Evolutionary conservation across 2,329 filamentous ascomycete genomes (phyloP).

Genomic region (Aspergillus sp.): DNA sequence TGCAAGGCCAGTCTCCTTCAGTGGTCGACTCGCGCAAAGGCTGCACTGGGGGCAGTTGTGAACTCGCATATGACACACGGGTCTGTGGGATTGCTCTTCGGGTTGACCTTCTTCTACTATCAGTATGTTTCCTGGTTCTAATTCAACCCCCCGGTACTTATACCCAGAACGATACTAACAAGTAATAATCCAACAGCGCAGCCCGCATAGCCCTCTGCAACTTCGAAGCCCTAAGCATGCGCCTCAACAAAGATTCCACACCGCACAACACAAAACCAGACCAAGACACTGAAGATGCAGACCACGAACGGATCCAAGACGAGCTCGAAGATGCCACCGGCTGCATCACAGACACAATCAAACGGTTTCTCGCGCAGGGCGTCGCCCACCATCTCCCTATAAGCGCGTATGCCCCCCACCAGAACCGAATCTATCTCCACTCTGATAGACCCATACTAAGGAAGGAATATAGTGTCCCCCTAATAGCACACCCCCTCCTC

Average conservation of each 20-base stretch:
- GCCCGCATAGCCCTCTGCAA: conserved; percentile 6
- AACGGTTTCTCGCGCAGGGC: conserved; percentile 5
- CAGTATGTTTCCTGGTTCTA: conserved; percentile 1
- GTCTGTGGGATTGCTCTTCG: conserved; percentile 4
- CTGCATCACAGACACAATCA: conserved; percentile 6
- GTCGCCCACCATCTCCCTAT: conserved; percentile 4
- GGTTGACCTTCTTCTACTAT: conserved; percentile 4
- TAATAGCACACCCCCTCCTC: conserved; percentile 4
- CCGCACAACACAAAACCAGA: not conserved
- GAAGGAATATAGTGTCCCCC: conserved; percentile 2
- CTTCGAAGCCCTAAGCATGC: conserved; percentile 4
- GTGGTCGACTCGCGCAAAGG: conserved; percentile 6
- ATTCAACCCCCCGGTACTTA: no score
- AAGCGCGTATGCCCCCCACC: not conserved
- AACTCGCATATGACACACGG: not conserved
- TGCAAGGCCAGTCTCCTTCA: not conserved
- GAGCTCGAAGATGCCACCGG: conserved; percentile 4
- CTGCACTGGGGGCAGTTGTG: not conserved
- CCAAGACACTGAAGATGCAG: not conserved
- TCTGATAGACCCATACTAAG: no score
- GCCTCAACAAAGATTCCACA: not conserved
- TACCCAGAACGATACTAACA: no score
- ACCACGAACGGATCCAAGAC: not conserved
- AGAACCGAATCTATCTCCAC: no score
- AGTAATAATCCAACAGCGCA: not conserved